Conservation (phyloP, 768 basidiomycete species). For the Trametes maxima region DNA sequence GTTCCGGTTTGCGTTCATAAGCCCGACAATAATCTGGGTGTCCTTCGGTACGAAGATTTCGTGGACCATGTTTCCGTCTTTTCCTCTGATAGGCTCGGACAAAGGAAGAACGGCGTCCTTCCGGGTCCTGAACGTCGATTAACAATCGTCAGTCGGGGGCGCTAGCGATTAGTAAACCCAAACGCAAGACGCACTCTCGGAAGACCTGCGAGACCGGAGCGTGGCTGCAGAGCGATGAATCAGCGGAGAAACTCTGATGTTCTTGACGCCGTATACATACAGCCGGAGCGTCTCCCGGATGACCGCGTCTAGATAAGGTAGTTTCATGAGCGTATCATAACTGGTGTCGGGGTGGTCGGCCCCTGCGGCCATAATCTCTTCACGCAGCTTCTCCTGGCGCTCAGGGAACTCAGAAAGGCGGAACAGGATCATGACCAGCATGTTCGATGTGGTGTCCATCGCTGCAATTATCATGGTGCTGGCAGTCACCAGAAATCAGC, state of each 20-base stretch:
- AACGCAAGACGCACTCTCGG: slow-evolving; percentile 30
- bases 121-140: slow-evolving; percentile 31
- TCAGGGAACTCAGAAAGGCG: slow-evolving; percentile 13
- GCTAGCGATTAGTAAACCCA: not conserved
- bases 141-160: not conserved
- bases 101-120: slow-evolving; percentile 25
- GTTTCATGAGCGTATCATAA: slow-evolving; percentile 13
- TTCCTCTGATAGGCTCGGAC: slow-evolving; percentile 8
- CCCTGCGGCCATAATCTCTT: slow-evolving; percentile 12
- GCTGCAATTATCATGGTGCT: slow-evolving; percentile 19
- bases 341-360: not conserved
- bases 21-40: slow-evolving; percentile 23
- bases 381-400: slow-evolving; percentile 16
- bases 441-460: slow-evolving; percentile 22
- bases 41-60: slow-evolving; percentile 20
- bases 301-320: slow-evolving; percentile 15
- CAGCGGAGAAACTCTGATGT: not conserved
- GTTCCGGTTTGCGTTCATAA: slow-evolving; percentile 26
- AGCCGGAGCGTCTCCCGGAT: slow-evolving; percentile 16
- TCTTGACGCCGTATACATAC: not conserved
- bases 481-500: not conserved
- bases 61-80: slow-evolving; percentile 12
- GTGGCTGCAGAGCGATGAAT: slow-evolving; percentile 35
- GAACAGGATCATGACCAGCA: slow-evolving; percentile 7
- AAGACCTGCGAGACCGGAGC: slow-evolving; percentile 46